Conservation (phyloP, 2,329 filamentous ascomycete genomes). For the Dactylellina parvicollis region DNA sequence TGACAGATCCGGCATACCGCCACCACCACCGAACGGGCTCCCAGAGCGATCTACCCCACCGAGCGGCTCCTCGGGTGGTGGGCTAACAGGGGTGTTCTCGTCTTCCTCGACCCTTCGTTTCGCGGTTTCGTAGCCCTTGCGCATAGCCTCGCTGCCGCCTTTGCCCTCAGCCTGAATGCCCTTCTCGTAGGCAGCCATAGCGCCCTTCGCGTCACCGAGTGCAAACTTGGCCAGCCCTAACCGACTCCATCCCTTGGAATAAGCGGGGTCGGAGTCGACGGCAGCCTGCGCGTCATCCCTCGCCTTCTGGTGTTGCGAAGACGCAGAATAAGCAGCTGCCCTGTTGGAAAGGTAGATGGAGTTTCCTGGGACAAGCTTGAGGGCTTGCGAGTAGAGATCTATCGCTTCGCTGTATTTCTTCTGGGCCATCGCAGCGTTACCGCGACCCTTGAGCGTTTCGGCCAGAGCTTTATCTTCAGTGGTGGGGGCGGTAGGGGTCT, state of each 20-base stretch:
- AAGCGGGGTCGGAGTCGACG: conserved; percentile 84
- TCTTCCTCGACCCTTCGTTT: conserved; percentile 87
- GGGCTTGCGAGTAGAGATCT: conserved; percentile 85
- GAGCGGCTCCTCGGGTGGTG: conserved; percentile 65
- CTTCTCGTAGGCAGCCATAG: conserved; percentile 92
- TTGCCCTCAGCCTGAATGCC: conserved; percentile 94
- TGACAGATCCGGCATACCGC: conserved; percentile 75
- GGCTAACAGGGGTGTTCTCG: conserved; percentile 67
- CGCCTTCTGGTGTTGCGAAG: conserved; percentile 83
- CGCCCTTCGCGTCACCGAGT: conserved; percentile 86
- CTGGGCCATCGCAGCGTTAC: conserved; percentile 92
- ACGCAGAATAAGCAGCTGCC: conserved; percentile 88
- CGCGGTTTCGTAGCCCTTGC: conserved; percentile 93
- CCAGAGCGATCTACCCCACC: conserved; percentile 64
- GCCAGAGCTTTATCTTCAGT: conserved; percentile 77
- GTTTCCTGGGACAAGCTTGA: conserved; percentile 82
- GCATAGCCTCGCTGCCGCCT: conserved; percentile 96
- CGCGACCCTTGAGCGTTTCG: conserved; percentile 86
- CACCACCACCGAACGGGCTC: conserved; percentile 61
- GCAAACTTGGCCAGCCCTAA: conserved; percentile 91
- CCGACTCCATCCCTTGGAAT: conserved; percentile 97
- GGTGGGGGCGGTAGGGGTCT: conserved; percentile 58
- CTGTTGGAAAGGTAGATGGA: conserved; percentile 98
- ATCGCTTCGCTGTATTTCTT: conserved; percentile 89
- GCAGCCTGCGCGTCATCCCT: conserved; percentile 90